Evolutionary conservation across 1,284 basidiomycete genomes (phyloP).

Genomic region (Somion occarium): DNA sequence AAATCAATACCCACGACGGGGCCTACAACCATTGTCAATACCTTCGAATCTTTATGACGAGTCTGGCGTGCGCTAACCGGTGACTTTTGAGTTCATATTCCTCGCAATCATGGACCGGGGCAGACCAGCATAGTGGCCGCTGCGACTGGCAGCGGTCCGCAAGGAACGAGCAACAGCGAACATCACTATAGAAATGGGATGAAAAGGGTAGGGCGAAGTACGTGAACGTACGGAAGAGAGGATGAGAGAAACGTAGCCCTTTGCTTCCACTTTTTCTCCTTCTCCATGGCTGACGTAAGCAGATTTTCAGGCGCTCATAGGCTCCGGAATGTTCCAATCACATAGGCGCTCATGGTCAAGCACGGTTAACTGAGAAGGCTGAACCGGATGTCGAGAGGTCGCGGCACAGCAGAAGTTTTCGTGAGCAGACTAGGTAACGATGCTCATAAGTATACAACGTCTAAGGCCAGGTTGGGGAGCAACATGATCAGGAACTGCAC

Average conservation of each 20-base stretch:
- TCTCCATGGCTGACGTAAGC: neutral
- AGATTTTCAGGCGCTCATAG: neutral
- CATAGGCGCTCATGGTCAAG: no score
- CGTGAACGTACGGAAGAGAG: conserved; percentile 4
- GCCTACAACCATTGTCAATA: conserved; percentile 35
- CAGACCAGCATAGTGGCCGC: conserved; percentile 61
- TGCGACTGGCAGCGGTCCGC: conserved; percentile 52
- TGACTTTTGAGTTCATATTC: conserved; percentile 83
- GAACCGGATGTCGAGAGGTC: no score
- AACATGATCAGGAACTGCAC: no score
- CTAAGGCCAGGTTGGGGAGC: no score
- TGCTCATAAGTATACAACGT: no score
- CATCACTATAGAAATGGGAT: conserved; percentile 57
- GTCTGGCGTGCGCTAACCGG: conserved; percentile 39
- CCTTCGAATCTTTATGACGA: neutral
- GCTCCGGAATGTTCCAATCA: neutral
- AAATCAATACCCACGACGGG: conserved; percentile 84
- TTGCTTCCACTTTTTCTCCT: neutral
- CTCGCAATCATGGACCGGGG: conserved; percentile 69
- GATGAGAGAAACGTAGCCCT: conserved; percentile 1
- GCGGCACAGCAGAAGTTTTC: no score
- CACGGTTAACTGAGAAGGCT: no score
- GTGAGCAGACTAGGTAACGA: no score
- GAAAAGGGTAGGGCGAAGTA: conserved; percentile 10
- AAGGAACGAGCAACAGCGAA: conserved; percentile 61